phyloP scores from a whole-genome alignment of 78 protist species.

The Speleostelium caveatum region DNA sequence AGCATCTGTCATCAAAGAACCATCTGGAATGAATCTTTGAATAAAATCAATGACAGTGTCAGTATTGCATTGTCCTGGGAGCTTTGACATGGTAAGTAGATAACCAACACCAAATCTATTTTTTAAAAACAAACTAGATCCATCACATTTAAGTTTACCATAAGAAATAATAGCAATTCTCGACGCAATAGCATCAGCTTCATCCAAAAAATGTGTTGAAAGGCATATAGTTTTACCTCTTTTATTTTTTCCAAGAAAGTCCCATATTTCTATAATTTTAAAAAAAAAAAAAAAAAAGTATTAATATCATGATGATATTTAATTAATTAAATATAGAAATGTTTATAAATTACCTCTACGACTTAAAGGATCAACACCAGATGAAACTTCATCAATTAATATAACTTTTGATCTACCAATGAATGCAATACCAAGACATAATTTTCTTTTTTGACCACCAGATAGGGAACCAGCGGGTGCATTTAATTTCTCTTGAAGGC shows the following conservation, averaged over 20 bases:
- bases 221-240: conserved; percentile 48
- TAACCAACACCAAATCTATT: conserved; percentile 75
- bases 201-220: conserved; percentile 63
- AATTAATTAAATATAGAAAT: no score
- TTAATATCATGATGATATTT: no score
- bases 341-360: no score
- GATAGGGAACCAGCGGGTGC: conserved; percentile 40
- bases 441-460: conserved; percentile 90
- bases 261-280: conserved; percentile 75
- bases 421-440: conserved; percentile 87
- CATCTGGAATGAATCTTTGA: conserved; percentile 36
- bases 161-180: conserved; percentile 55
- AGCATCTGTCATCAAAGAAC: conserved; percentile 33
- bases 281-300: no score
- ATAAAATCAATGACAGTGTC: conserved; percentile 17
- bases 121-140: conserved; percentile 32
- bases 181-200: conserved; percentile 49
- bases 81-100: conserved; percentile 41
- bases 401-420: conserved; percentile 79
- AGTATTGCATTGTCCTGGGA: not conserved
- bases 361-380: conserved; percentile 83
- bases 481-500: conserved; percentile 22
- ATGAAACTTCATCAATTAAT: conserved; percentile 62
- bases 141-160: conserved; percentile 61
- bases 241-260: conserved; percentile 31